phyloP scores from a whole-genome alignment of 805 yeast genomes.

The Blastobotrys muscicola region DNA sequence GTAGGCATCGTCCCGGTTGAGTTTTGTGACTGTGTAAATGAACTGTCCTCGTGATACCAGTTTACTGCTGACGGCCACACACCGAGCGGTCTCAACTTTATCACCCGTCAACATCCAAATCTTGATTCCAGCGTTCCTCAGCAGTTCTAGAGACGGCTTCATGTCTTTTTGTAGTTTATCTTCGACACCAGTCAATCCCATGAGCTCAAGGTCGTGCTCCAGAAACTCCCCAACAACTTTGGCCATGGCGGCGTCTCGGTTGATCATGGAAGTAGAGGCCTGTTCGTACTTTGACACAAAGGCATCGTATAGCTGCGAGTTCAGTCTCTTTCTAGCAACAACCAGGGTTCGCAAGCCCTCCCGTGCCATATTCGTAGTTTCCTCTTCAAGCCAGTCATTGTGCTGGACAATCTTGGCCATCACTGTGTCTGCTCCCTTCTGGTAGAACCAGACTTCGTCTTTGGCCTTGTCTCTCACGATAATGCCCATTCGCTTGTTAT shows the following conservation, averaged over 20 bases:
- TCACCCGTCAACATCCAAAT: constrained; percentile 99
- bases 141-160: constrained; percentile 79
- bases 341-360: constrained; percentile 96
- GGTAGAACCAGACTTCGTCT: constrained; percentile 73
- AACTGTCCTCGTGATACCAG: constrained; percentile 89
- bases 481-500: constrained; percentile 93
- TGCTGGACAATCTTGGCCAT: constrained; percentile 75
- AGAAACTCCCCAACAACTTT: constrained; percentile 55
- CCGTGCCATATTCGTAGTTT: constrained; percentile 94
- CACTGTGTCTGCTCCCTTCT: constrained; percentile 95
- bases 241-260: constrained; percentile 70
- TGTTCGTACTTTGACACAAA: constrained; percentile 57
- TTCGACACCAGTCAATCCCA: constrained; percentile 95
- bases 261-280: constrained; percentile 70
- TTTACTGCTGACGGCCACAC: constrained; percentile 94
- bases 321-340: constrained; percentile 73
- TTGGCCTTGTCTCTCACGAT: constrained; percentile 53
- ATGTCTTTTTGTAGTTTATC: constrained; percentile 89
- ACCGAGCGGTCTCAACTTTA: constrained; percentile 95
- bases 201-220: constrained; percentile 73
- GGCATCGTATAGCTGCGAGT: constrained; percentile 43
- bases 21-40: constrained; percentile 73
- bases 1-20: constrained; percentile 58
- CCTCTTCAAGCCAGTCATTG: constrained; percentile 97
- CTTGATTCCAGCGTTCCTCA: constrained; percentile 92